phyloP scores from a whole-genome alignment of 768 basidiomycete species.

The Rhizopogon salebrosus region DNA sequence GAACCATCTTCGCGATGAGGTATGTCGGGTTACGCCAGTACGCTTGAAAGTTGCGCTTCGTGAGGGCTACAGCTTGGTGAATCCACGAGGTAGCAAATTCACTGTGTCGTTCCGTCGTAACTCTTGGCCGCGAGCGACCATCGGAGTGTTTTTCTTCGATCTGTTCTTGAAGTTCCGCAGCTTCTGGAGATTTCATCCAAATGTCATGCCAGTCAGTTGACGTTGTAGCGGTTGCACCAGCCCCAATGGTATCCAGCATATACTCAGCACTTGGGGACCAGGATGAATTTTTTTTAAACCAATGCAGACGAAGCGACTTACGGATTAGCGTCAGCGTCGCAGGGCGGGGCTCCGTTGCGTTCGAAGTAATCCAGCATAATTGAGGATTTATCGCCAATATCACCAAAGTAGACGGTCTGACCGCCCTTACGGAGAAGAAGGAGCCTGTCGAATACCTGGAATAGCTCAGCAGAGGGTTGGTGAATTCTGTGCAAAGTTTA shows the following conservation, averaged over 20 bases:
- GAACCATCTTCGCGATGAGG: constrained; percentile 32
- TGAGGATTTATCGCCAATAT: constrained; percentile 20
- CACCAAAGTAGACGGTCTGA: constrained; percentile 66
- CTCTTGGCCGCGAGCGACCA: constrained; percentile 21
- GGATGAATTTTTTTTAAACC: background rate
- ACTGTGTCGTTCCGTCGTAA: constrained; percentile 17
- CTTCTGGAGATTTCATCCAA: constrained; percentile 44
- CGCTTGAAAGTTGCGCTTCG: constrained; percentile 24
- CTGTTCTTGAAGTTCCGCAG: constrained; percentile 30
- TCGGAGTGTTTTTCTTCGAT: constrained; percentile 39
- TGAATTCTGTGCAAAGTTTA: constrained; percentile 10
- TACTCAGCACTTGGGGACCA: constrained; percentile 36
- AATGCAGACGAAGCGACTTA: constrained; percentile 1
- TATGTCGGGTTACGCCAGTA: constrained; percentile 40
- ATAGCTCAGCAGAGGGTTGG: constrained; percentile 41
- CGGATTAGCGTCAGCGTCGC: constrained; percentile 19
- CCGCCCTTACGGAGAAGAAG: constrained; percentile 49
- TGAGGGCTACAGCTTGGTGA: constrained; percentile 29
- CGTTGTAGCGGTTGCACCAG: constrained; percentile 44
- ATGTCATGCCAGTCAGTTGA: constrained; percentile 43
- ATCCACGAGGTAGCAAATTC: constrained; percentile 36
- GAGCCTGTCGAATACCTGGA: constrained; percentile 48
- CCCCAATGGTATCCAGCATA: constrained; percentile 51
- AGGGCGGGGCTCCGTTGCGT: constrained; percentile 15
- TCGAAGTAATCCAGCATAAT: constrained; percentile 19